These are phyloP conservation scores for Cephaloascus albidus DNA, from an alignment of 805 yeast genomes.

Conservation along the genomic window DNA sequence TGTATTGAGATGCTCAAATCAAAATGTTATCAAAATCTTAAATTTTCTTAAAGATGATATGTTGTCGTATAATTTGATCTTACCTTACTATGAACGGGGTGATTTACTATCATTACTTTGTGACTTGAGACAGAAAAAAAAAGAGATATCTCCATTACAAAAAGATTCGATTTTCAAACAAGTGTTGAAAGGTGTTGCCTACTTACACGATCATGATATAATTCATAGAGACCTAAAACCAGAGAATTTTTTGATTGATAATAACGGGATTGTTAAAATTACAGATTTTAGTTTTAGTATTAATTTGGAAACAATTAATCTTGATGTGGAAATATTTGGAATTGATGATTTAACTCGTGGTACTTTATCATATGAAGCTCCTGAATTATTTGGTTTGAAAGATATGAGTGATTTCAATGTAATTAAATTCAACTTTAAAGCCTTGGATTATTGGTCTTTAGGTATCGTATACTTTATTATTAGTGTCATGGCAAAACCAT, in stretches of 20 bases:
- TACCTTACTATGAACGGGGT: constrained; percentile 35
- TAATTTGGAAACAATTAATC: constrained; percentile 15
- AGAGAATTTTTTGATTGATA: constrained; percentile 40
- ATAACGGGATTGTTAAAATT: constrained; percentile 31
- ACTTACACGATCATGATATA: constrained; percentile 29
- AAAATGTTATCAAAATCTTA: neutral
- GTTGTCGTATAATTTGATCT: constrained; percentile 11
- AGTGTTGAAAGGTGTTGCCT: constrained; percentile 33
- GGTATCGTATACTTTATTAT: constrained; percentile 41
- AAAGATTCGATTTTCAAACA: constrained; percentile 38
- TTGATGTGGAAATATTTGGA: constrained; percentile 4
- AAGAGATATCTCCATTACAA: constrained; percentile 19
- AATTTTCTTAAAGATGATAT: constrained; percentile 4
- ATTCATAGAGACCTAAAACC: constrained; percentile 48
- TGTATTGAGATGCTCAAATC: neutral
- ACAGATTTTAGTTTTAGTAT: constrained; percentile 45
- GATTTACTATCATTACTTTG: constrained; percentile 37
- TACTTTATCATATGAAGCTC: constrained; percentile 45
- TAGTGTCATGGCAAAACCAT: constrained; percentile 33
- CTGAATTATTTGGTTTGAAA: constrained; percentile 31
- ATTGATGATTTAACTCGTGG: constrained; percentile 28
- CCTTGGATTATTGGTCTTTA: constrained; percentile 42
- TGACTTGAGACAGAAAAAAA: constrained; percentile 21
- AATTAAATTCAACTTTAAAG: constrained; percentile 15
- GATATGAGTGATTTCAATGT: neutral